Conservation (phyloP, 495 filamentous ascomycete genomes). For the Annulohypoxylon bovei region DNA sequence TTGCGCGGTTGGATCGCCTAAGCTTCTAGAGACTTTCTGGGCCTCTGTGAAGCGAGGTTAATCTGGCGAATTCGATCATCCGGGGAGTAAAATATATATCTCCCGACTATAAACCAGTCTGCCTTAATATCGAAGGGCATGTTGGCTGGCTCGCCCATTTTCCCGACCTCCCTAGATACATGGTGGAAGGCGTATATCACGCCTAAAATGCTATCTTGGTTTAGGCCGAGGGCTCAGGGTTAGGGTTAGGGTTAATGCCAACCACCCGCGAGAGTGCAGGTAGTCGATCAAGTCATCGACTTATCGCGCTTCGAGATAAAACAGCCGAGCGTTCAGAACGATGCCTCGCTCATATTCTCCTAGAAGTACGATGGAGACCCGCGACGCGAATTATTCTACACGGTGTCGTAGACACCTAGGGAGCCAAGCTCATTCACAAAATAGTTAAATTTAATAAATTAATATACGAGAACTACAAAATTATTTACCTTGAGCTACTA, state of each 20-base stretch:
- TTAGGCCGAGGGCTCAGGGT: not conserved
- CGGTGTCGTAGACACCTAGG: not conserved
- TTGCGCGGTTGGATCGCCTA: too few species aligned
- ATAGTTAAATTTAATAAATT: not conserved
- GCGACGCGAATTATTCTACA: not conserved
- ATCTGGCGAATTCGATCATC: too few species aligned
- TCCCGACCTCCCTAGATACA: not conserved
- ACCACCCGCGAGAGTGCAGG: not conserved
- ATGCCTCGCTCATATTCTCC: not conserved
- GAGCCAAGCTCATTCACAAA: not conserved
- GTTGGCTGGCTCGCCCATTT: not conserved
- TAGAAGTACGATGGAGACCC: not conserved
- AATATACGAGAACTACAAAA: not conserved
- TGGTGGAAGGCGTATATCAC: not conserved
- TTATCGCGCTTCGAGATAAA: not conserved
- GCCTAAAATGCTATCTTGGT: not conserved
- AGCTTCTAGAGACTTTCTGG: too few species aligned
- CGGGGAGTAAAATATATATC: too few species aligned
- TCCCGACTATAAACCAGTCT: not conserved
- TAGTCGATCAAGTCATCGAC: not conserved
- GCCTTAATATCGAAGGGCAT: not conserved
- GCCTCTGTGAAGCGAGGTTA: too few species aligned
- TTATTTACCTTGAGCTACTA: too few species aligned
- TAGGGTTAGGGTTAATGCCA: not conserved
- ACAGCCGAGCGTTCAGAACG: not conserved